These are phyloP conservation scores for Fusarium sp. DNA, from an alignment of 2,329 filamentous ascomycete species.

Conservation along the genomic window DNA sequence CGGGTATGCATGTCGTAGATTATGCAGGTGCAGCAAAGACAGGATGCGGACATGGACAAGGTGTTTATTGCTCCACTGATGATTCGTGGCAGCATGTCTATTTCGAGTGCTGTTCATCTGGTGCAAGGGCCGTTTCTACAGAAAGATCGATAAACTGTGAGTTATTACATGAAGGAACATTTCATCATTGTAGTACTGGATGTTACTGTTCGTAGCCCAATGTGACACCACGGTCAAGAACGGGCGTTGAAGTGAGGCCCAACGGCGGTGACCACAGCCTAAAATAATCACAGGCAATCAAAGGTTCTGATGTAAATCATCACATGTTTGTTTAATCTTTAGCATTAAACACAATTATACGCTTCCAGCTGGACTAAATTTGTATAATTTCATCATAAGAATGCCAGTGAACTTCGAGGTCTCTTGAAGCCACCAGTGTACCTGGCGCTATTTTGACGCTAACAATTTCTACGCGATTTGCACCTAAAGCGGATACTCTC, in stretches of 20 bases:
- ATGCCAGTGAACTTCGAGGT: neutral
- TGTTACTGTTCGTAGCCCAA: neutral
- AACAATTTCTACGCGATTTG: too few species aligned
- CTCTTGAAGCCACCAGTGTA: fast-evolving
- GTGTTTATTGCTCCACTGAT: neutral
- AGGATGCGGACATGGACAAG: neutral
- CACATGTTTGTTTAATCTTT: neutral
- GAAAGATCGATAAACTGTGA: fast-evolving
- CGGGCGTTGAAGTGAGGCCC: neutral
- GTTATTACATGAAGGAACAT: neutral
- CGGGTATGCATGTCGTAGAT: slow-evolving; percentile 4
- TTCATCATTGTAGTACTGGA: neutral
- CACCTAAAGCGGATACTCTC: fast-evolving
- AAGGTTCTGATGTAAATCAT: fast-evolving
- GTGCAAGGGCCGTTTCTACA: fast-evolving
- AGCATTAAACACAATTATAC: fast-evolving
- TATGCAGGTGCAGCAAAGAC: slow-evolving; percentile 1
- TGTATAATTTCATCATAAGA: neutral
- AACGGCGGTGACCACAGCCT: neutral
- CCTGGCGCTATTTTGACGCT: fast-evolving
- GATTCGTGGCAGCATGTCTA: neutral
- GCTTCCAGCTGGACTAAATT: fast-evolving
- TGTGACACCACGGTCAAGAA: neutral
- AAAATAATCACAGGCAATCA: neutral
- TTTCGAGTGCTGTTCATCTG: fast-evolving